phyloP scores from a whole-genome alignment of 169 alveolate genomes.

The Plasmodium berghei region DNA sequence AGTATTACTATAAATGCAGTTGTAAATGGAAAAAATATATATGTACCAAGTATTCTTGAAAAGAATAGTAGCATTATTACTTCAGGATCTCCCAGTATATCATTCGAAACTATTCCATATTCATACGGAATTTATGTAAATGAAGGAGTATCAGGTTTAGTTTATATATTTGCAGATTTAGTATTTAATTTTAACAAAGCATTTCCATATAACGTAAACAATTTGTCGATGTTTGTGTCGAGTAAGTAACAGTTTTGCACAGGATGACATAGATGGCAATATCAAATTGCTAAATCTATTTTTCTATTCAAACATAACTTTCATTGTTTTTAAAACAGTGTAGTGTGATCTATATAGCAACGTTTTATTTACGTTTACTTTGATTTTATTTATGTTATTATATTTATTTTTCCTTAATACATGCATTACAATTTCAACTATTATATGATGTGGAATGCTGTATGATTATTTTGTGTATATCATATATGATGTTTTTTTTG shows the following conservation, averaged over 20 bases:
- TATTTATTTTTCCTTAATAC: no score
- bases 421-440: no score
- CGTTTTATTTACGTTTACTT: neutral
- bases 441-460: no score
- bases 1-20: neutral
- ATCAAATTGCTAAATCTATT: no score
- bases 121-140: constrained; percentile 1
- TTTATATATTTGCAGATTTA: constrained; percentile 22
- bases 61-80: neutral
- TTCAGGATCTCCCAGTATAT: no score
- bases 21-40: constrained; percentile 44
- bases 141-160: constrained; percentile 6
- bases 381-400: no score
- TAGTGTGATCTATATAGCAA: neutral
- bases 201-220: constrained; percentile 33
- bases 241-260: neutral
- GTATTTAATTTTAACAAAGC: constrained; percentile 1
- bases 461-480: no score
- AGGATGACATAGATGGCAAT: neutral
- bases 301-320: no score
- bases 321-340: neutral
- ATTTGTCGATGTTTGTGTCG: constrained; percentile 13
- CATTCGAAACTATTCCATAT: constrained; percentile 5
- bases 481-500: no score
- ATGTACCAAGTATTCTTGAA: constrained; percentile 5